Evolutionary conservation across 805 yeast species (phyloP).

Genomic region (Ogataea parapolymorpha): DNA sequence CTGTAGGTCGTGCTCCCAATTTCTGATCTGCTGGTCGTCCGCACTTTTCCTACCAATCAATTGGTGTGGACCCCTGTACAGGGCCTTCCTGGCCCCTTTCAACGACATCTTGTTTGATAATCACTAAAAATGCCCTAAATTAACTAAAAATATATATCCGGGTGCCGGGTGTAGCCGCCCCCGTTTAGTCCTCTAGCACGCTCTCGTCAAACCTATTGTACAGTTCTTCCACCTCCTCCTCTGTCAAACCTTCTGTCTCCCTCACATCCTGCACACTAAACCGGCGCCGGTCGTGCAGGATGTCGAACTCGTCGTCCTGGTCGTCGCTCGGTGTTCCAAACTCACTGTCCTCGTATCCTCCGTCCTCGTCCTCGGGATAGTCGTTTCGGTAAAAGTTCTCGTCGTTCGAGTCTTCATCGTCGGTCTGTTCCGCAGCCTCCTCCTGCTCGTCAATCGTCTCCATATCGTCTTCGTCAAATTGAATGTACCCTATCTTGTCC

Average conservation of each 20-base stretch:
- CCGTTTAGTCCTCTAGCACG: conserved; percentile 3
- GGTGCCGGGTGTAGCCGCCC: conserved; percentile 7
- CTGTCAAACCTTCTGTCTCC: conserved; percentile 29
- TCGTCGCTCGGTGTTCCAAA: conserved; percentile 35
- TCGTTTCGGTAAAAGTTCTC: conserved; percentile 91
- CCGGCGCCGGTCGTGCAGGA: conserved; percentile 31
- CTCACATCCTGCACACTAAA: conserved; percentile 29
- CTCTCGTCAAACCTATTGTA: conserved; percentile 22
- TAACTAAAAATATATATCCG: not conserved
- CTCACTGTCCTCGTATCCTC: conserved; percentile 37
- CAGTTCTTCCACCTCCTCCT: conserved; percentile 33
- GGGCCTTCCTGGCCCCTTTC: conserved; percentile 36
- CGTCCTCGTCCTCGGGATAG: conserved; percentile 92
- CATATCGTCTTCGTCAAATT: conserved; percentile 50
- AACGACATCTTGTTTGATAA: conserved; percentile 29
- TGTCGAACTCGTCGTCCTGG: conserved; percentile 36
- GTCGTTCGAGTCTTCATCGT: conserved; percentile 84
- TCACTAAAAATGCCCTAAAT: not conserved
- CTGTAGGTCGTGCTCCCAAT: conserved; percentile 43
- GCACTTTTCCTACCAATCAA: conserved; percentile 31
- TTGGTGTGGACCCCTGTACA: conserved; percentile 36
- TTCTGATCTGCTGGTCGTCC: conserved; percentile 40
- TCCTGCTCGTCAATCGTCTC: conserved; percentile 39
- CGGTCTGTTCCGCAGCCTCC: conserved; percentile 38
- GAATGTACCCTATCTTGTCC: conserved; percentile 47